Evolutionary conservation across 768 basidiomycete genomes (phyloP).

Genomic region (Leccinum uliginosum): DNA sequence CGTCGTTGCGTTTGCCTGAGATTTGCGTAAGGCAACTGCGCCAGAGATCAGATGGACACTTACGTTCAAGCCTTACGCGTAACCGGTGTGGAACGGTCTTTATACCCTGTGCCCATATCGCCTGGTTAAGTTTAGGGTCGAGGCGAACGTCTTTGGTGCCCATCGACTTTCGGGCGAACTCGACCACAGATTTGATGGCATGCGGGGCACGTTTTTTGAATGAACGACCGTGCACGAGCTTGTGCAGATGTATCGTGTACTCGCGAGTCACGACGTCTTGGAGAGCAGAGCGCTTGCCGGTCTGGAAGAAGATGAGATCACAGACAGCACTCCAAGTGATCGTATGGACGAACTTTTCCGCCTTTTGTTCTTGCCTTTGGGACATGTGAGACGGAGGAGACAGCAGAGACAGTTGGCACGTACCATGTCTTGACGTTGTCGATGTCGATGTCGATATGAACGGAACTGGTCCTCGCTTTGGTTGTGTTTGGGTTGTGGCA

Average conservation of each 20-base stretch:
- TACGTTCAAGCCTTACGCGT: conserved; percentile 91
- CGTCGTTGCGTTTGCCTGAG: conserved; percentile 95
- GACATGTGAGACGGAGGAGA: conserved; percentile 10
- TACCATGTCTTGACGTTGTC: conserved; percentile 71
- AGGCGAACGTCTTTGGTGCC: conserved; percentile 91
- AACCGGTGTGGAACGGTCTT: conserved; percentile 91
- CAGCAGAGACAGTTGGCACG: conserved; percentile 19
- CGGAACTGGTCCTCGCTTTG: conserved; percentile 25
- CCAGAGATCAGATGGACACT: conserved; percentile 27
- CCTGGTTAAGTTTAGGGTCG: conserved; percentile 96
- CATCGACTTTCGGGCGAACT: conserved; percentile 93
- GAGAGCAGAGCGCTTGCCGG: conserved; percentile 94
- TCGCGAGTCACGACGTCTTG: conserved; percentile 98
- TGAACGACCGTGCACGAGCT: conserved; percentile 83
- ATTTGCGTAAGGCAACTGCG: background rate
- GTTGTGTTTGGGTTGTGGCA: conserved; percentile 37
- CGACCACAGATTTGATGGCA: conserved; percentile 91
- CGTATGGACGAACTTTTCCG: conserved; percentile 22
- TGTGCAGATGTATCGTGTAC: conserved; percentile 98
- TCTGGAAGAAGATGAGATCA: conserved; percentile 30
- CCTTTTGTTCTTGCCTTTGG: conserved; percentile 40
- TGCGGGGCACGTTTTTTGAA: conserved; percentile 98
- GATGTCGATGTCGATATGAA: conserved; percentile 52
- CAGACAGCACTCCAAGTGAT: conserved; percentile 20
- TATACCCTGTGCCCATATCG: conserved; percentile 89